These are phyloP conservation scores for Boletellus emodensis DNA, from an alignment of 768 basidiomycete genomes.

Conservation along the genomic window DNA sequence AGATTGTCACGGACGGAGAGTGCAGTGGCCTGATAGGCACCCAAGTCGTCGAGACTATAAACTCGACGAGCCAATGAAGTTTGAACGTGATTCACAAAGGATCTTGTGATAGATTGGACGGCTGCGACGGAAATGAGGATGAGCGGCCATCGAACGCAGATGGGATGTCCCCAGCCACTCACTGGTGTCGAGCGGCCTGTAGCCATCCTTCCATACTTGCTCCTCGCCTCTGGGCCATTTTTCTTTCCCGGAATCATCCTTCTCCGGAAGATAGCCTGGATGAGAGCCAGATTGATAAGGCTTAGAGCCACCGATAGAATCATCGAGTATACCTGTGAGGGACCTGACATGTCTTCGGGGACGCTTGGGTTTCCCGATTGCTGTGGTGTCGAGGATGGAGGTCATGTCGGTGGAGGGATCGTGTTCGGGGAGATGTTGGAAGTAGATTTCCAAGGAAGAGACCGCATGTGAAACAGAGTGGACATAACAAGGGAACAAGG, in stretches of 20 bases:
- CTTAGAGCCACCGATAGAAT: neutral
- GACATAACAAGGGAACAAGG: neutral
- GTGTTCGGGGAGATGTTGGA: neutral
- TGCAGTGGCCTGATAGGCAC: slow-evolving; percentile 91
- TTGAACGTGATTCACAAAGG: slow-evolving; percentile 79
- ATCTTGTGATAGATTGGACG: slow-evolving; percentile 60
- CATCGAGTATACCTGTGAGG: slow-evolving; percentile 47
- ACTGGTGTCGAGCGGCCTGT: slow-evolving; percentile 59
- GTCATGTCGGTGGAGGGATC: slow-evolving; percentile 41
- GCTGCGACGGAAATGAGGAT: slow-evolving; percentile 36
- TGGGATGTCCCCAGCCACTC: slow-evolving; percentile 1
- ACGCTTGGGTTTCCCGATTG: slow-evolving; percentile 56
- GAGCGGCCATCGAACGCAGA: slow-evolving; percentile 3
- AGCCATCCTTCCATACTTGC: slow-evolving; percentile 62
- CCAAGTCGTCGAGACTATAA: slow-evolving; percentile 81
- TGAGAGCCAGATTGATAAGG: neutral
- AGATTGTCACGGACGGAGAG: slow-evolving; percentile 86
- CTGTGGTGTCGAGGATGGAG: slow-evolving; percentile 58
- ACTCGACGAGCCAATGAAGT: slow-evolving; percentile 88
- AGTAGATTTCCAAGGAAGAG: neutral
- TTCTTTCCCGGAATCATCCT: slow-evolving; percentile 71
- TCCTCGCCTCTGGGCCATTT: slow-evolving; percentile 85
- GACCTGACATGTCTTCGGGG: slow-evolving; percentile 64
- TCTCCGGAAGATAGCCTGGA: slow-evolving; percentile 74
- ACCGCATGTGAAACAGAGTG: neutral